Percentiles rank a stretch among this genome's conserved stretches.
These are phyloP conservation scores for Bipolaris bicolor DNA, from an alignment of 2,329 filamentous ascomycete species.

Conservation along the genomic window DNA sequence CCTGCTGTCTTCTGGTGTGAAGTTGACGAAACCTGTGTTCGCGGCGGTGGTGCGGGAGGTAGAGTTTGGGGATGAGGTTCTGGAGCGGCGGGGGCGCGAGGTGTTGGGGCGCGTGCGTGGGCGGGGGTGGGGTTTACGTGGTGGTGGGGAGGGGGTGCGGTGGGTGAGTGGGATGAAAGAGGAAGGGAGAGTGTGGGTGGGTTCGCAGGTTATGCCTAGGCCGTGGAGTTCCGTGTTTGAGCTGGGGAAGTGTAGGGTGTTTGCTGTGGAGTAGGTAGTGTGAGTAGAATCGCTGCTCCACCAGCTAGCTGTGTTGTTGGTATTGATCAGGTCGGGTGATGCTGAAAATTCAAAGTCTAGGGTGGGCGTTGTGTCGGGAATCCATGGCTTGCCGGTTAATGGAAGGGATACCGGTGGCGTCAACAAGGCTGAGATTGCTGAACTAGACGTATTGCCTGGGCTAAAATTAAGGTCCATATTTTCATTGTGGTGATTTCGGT, in stretches of 20 bases:
- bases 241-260: slow-evolving; percentile 26
- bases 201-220: slow-evolving; percentile 42
- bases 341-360: slow-evolving; percentile 43
- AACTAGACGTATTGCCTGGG: slow-evolving; percentile 26
- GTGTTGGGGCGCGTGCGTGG: slow-evolving; percentile 9
- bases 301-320: slow-evolving; percentile 37
- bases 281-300: slow-evolving; percentile 31
- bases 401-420: slow-evolving; percentile 45
- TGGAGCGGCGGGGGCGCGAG: slow-evolving; percentile 30
- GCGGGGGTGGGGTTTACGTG: slow-evolving; percentile 27
- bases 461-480: slow-evolving; percentile 25
- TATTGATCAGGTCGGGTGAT: slow-evolving; percentile 35
- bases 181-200: slow-evolving; percentile 24
- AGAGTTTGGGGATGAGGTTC: slow-evolving; percentile 27
- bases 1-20: slow-evolving; percentile 77
- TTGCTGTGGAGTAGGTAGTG: slow-evolving; percentile 19
- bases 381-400: slow-evolving; percentile 42
- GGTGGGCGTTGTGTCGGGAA: slow-evolving; percentile 30
- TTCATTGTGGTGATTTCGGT: slow-evolving; percentile 18
- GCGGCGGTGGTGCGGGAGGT: slow-evolving; percentile 53
- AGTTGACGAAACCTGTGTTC: slow-evolving; percentile 80
- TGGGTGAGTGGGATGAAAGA: slow-evolving; percentile 25
- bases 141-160: slow-evolving; percentile 34
- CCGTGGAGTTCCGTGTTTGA: slow-evolving; percentile 30
- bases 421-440: slow-evolving; percentile 47